Base-by-base conservation (phyloP, 495 filamentous ascomycete genomes). In the Choiromyces venosus region DNA sequence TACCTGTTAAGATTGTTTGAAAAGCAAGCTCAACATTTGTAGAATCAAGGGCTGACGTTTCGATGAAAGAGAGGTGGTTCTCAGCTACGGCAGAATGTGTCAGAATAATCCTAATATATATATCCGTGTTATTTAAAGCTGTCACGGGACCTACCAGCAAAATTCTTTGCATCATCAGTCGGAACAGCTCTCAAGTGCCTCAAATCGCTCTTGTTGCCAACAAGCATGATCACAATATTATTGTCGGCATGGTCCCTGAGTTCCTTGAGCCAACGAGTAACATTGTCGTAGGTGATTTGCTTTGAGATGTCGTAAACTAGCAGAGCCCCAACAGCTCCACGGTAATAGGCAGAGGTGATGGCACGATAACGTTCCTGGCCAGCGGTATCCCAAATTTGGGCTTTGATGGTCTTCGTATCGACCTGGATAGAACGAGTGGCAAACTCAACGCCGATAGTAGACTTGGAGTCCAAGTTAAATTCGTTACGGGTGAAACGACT, bases 131-230 rank as follows among this genome's bases (percentile, higher is more conserved):
- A 70, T 39, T 35, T 18, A 39, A 65, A 35, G 40, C 37, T 6
- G 18, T 33, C 67, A 16, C 14, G 29, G 35, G 39, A 76, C 78
- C 21, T 86, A 98, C 96, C 97, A 65, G 96, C 95, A 89, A 99
- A 98, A 77, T 91, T 86, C 86, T 98, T 99, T 77, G 94, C 95
- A 83, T 98, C 96, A 81, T 99, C 96, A 71, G 96, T 99, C 71
- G 96, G 93, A 70, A 99, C 96, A 72, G 96, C 96, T 82, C 96
- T 88, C 83, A 99, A 86, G 85, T 99, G 96, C 84, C 93, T 90
- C 88, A 97, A 90, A 97, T 99, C 96, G 82, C 94, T 98, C 91
- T 99, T 99, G 88, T 99, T 99, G 78, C 96, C 96, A 68, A 98
- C 96, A 80, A 99, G 86, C 95, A 99, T 98, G 83, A 99, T 99